These are phyloP conservation scores for Alopecurus myosuroides DNA, from an alignment of 176 grass and related monocot genomes.

Conservation along the genomic window DNA sequence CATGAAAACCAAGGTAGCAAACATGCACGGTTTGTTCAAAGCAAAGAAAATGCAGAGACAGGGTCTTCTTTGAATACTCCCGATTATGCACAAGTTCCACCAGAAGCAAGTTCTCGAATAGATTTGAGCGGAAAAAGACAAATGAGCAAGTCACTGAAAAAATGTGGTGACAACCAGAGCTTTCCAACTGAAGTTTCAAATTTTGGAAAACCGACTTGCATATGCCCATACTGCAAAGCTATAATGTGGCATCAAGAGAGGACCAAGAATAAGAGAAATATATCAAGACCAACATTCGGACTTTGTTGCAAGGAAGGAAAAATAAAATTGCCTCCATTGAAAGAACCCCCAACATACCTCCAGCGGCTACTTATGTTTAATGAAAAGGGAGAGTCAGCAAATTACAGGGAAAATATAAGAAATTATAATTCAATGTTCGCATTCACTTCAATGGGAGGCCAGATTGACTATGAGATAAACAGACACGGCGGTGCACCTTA, in stretches of 20 bases:
- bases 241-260: constrained; percentile 11
- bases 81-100: background rate
- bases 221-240: background rate
- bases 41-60: too few species aligned
- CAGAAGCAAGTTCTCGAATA: background rate
- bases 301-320: background rate
- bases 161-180: background rate
- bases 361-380: background rate
- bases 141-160: background rate
- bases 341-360: background rate
- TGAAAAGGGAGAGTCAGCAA: background rate
- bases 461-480: too few species aligned
- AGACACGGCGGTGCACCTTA: constrained; percentile 4
- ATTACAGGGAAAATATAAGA: constrained; percentile 13
- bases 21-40: background rate
- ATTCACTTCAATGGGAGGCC: constrained; percentile 23
- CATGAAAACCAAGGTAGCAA: background rate
- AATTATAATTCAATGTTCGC: constrained; percentile 26
- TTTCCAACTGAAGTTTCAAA: background rate
- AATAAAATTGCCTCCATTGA: background rate
- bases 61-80: too few species aligned
- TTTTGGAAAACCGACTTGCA: background rate
- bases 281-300: background rate
- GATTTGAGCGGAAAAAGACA: background rate
- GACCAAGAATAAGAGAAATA: background rate